Base-by-base conservation (phyloP, 108 stramenopile species). In the Cyclostephanos tholiformis region DNA sequence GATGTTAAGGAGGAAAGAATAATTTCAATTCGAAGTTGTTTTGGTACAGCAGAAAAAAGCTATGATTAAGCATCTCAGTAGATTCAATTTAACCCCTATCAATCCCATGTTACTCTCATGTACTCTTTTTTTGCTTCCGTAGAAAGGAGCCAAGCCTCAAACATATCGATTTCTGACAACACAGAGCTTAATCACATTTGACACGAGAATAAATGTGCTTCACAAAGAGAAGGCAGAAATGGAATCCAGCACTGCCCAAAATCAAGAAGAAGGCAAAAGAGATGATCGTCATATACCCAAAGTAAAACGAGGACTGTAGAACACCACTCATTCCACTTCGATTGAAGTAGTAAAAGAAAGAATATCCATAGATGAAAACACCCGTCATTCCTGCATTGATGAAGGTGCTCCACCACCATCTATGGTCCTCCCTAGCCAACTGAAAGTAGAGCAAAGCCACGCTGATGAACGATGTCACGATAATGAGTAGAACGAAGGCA, bases 381-480 rank as follows among this genome's bases (percentile, higher is more conserved):
- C 99, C 97, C 20, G 95, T 97, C 86, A 97, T 93, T 50, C 97
- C 97, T 8, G 97, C 97, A 69, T 94, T 94, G 71, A 96, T 69
- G 79, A 97, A 95, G 13, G 97, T 80, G 26, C 93, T 88, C 99
- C 99, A 99, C 99, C 97, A 98, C 99, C 99, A 99, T 52, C 90
- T 90, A 72, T 98, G 95, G 77, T 99, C 99, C 72, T 99, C 97
- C 62, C 93, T 77, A 0, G 97, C 96, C 64, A 99, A 80, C 86
- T 99, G 99, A 86, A 98, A 98, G 91, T 99, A 99, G 19, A 97
- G 73, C 69, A 98, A 74, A 13, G 97, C 95, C 49, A 99, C 92
- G 26, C 93, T 95, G 72, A 97, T 97, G 87, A 95, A 95, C 12
- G 92, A 90, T 10, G 89, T 90, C n/a, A 95, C 97, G 50, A 96